phyloP scores from a whole-genome alignment of 345 rosid species.

The Populus deltoides region DNA sequence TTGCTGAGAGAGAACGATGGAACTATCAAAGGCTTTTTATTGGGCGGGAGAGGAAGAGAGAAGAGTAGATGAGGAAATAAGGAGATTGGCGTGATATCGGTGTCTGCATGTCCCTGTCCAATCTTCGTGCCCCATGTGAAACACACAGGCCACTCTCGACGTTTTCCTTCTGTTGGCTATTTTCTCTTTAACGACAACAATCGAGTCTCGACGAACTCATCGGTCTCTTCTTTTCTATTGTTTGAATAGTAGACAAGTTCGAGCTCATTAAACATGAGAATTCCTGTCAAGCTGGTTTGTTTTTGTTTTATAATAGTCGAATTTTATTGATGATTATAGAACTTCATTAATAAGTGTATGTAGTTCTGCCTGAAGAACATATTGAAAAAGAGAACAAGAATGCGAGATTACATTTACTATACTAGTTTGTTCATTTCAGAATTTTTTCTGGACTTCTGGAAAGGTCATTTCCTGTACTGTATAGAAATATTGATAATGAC shows the following conservation, averaged over 20 bases:
- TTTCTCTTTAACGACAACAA: not conserved
- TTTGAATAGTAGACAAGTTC: not conserved
- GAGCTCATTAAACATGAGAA: not conserved
- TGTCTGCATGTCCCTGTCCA: conserved; percentile 33
- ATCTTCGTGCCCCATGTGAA: conserved; percentile 4
- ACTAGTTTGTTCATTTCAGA: too few species aligned
- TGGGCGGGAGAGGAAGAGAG: conserved; percentile 1
- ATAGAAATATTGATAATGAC: too few species aligned
- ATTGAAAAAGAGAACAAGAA: too few species aligned
- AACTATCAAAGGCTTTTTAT: not conserved
- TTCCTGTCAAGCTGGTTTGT: not conserved
- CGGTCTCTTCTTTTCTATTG: not conserved
- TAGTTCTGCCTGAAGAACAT: too few species aligned
- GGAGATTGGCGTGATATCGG: conserved; percentile 44
- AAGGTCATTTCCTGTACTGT: too few species aligned
- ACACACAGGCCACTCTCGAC: not conserved
- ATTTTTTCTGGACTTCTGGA: too few species aligned
- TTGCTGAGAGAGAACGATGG: not conserved
- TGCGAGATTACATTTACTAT: too few species aligned
- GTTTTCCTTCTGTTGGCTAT: conserved; percentile 21
- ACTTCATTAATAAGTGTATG: too few species aligned
- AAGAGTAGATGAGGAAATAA: conserved; percentile 25
- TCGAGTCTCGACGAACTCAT: not conserved
- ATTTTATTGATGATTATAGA: too few species aligned
- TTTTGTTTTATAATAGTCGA: too few species aligned